A percentile compares a stretch with the other conserved stretches of the same genome.
Conservation (phyloP, 2,329 filamentous ascomycete genomes). For the Colletotrichum destructivum region DNA sequence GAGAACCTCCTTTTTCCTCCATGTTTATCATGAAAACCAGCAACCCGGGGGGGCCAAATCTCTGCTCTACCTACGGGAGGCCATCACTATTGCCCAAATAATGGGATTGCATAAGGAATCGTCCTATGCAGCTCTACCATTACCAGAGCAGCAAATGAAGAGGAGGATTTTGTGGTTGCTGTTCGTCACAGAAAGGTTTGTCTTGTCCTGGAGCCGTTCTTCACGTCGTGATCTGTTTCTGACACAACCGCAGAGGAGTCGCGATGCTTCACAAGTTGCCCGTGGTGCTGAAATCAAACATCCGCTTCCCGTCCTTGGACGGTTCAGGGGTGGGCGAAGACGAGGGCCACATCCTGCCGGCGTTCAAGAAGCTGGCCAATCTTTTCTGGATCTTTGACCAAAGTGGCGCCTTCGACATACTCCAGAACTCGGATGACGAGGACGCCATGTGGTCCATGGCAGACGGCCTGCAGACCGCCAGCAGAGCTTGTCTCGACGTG, state of each 20-base stretch:
- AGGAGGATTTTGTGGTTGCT: conserved; percentile 56
- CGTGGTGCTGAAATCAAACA: conserved; percentile 59
- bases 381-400: conserved; percentile 67
- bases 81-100: conserved; percentile 67
- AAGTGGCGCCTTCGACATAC: conserved; percentile 63
- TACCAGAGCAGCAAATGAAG: conserved; percentile 60
- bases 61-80: conserved; percentile 64
- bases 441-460: conserved; percentile 50
- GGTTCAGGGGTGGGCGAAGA: conserved; percentile 54
- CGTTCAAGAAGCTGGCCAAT: conserved; percentile 64
- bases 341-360: conserved; percentile 61
- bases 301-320: conserved; percentile 53
- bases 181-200: conserved; percentile 58
- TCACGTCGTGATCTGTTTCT: neutral
- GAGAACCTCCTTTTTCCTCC: conserved; percentile 65
- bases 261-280: conserved; percentile 66
- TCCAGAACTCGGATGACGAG: conserved; percentile 55
- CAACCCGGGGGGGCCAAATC: conserved; percentile 62
- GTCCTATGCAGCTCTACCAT: conserved; percentile 54
- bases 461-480: conserved; percentile 35
- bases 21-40: conserved; percentile 67
- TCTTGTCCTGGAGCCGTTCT: neutral
- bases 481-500: conserved; percentile 52
- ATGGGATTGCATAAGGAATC: conserved; percentile 62
- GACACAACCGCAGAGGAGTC: conserved; percentile 55